Percentiles rank a stretch among this genome's conserved stretches.
Conservation (phyloP, 2,329 filamentous ascomycete genomes). For the Sordariomycetes sp. region DNA sequence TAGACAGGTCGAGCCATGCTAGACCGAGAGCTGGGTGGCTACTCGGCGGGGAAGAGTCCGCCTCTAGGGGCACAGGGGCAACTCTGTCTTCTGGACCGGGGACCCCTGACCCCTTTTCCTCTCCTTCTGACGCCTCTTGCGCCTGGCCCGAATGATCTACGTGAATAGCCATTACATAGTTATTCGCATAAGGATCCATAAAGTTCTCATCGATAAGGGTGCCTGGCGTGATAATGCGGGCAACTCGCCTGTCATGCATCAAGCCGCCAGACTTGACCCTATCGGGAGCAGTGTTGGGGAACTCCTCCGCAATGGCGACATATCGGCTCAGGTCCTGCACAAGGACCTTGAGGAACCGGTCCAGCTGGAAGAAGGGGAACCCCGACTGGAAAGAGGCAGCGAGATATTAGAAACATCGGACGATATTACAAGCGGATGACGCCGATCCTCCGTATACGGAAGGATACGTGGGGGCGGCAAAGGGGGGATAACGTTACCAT, state of each 20-base stretch:
- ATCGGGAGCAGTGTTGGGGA: slow-evolving; percentile 59
- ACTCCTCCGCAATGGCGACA: slow-evolving; percentile 91
- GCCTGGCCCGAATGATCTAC: slow-evolving; percentile 19
- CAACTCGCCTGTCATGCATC: slow-evolving; percentile 75
- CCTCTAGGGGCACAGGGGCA: not conserved
- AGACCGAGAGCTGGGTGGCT: slow-evolving; percentile 48
- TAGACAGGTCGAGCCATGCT: slow-evolving; percentile 91
- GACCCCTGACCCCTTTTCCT: not conserved
- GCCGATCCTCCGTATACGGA: not conserved
- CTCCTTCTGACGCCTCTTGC: not conserved
- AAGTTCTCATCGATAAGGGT: slow-evolving; percentile 97
- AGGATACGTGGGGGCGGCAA: slow-evolving; percentile 10
- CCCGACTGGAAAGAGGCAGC: slow-evolving; percentile 49
- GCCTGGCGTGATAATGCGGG: slow-evolving; percentile 83
- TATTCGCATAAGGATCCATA: slow-evolving; percentile 88
- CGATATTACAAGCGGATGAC: not conserved
- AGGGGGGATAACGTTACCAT: slow-evolving; percentile 51
- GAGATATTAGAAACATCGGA: slow-evolving; percentile 1
- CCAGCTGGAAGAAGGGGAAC: slow-evolving; percentile 87
- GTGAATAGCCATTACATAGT: slow-evolving; percentile 79
- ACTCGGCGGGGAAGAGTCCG: slow-evolving; percentile 4
- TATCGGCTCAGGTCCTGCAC: slow-evolving; percentile 86
- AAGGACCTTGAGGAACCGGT: slow-evolving; percentile 83
- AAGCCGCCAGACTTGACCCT: slow-evolving; percentile 67
- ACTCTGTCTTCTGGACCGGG: not conserved